A percentile compares a stretch with the other conserved stretches of the same genome.
Evolutionary conservation across 495 filamentous ascomycete species (phyloP).

Genomic region (Aspergillus hancockii): DNA sequence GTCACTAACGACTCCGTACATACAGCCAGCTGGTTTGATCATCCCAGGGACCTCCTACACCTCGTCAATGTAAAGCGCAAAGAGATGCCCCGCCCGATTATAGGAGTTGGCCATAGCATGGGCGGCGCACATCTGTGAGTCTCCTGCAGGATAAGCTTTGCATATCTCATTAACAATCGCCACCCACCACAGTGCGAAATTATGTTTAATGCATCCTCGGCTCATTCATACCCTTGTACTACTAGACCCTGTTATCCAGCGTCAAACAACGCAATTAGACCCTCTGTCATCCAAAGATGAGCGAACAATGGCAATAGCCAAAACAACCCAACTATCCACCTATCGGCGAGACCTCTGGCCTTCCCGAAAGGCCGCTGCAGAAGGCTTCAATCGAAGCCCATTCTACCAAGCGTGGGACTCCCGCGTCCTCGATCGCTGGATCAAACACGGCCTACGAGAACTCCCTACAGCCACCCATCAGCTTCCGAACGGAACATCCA

Average conservation of each 20-base stretch:
- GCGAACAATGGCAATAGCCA: constrained; percentile 31
- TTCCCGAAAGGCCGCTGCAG: constrained; percentile 59
- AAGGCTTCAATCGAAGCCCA: constrained; percentile 56
- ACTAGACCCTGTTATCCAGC: constrained; percentile 77
- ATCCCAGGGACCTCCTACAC: constrained; percentile 83
- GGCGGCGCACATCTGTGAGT: constrained; percentile 68
- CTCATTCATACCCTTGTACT: constrained; percentile 75
- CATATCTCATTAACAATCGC: constrained; percentile 6
- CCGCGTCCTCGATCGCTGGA: constrained; percentile 67
- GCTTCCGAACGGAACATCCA: constrained; percentile 19
- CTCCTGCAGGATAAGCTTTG: not conserved
- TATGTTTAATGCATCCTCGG: constrained; percentile 77
- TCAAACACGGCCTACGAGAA: constrained; percentile 63
- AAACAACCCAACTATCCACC: constrained; percentile 55
- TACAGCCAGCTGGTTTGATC: constrained; percentile 80
- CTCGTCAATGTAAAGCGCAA: constrained; percentile 81
- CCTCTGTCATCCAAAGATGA: constrained; percentile 18
- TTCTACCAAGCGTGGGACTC: constrained; percentile 79
- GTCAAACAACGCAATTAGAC: constrained; percentile 45
- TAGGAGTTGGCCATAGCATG: constrained; percentile 90
- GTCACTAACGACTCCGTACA: constrained; percentile 7
- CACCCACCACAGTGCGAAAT: constrained; percentile 38
- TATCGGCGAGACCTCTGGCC: constrained; percentile 73
- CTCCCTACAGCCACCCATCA: constrained; percentile 62
- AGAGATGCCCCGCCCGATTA: constrained; percentile 82